phyloP scores from a whole-genome alignment of 2,329 filamentous ascomycete species.

The Colletotrichum liriopes region DNA sequence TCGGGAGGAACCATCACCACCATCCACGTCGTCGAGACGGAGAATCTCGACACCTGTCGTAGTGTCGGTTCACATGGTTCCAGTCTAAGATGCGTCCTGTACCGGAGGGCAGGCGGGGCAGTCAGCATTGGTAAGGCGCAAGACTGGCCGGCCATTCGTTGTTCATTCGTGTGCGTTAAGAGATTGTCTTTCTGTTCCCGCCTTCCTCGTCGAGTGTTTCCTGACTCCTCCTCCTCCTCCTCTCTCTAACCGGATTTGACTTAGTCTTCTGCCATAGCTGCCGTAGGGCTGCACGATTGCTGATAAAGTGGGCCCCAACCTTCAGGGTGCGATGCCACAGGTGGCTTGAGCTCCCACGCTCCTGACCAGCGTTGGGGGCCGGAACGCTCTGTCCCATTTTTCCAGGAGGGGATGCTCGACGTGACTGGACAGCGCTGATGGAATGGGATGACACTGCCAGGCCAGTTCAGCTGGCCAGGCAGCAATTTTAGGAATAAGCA shows the following conservation, averaged over 20 bases:
- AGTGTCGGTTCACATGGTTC: not conserved
- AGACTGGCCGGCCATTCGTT: constrained; percentile 21
- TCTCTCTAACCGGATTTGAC: not conserved
- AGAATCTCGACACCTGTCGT: not conserved
- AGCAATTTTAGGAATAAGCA: constrained; percentile 8
- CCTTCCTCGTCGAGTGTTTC: constrained; percentile 4
- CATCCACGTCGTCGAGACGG: not conserved
- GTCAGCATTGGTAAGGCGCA: constrained; percentile 4
- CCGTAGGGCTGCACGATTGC: constrained; percentile 39
- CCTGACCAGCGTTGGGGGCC: not conserved
- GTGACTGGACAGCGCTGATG: not conserved
- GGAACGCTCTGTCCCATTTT: not conserved
- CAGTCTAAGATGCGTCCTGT: not conserved
- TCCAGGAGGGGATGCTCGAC: not conserved
- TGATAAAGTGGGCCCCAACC: constrained; percentile 21
- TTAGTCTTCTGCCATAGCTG: constrained; percentile 4
- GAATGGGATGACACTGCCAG: not conserved
- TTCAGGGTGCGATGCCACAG: not conserved
- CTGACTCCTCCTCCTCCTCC: not conserved
- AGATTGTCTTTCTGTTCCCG: not conserved
- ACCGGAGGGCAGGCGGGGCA: not conserved
- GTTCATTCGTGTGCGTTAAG: constrained; percentile 6
- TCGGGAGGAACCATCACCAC: not conserved
- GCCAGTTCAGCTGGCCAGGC: constrained; percentile 11
- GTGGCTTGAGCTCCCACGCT: constrained; percentile 14